A percentile compares a stretch with the other conserved stretches of the same genome.
Evolutionary conservation across 306 rosid genomes (phyloP).

Genomic region (Canavalia ensiformis): DNA sequence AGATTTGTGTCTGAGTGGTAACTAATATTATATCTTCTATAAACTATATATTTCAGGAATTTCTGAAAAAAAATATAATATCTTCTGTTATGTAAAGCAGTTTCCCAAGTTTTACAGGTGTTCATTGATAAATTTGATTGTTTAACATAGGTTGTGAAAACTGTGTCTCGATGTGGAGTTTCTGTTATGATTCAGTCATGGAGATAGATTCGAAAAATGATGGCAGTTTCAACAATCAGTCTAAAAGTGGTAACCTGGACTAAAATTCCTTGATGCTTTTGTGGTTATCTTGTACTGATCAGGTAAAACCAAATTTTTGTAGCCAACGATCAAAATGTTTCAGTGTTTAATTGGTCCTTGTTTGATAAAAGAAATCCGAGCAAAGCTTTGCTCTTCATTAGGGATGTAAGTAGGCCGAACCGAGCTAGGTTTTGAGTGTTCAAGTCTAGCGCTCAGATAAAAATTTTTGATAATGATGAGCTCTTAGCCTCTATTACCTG

Average conservation of each 20-base stretch:
- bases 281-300: constrained; percentile 22
- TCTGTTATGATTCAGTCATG: constrained; percentile 62
- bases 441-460: no score
- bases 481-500: no score
- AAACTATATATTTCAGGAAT: constrained; percentile 23
- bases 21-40: background rate
- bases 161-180: constrained; percentile 91
- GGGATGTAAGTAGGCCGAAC: no score
- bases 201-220: constrained; percentile 47
- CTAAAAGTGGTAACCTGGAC: constrained; percentile 48
- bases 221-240: constrained; percentile 45
- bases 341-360: constrained; percentile 20
- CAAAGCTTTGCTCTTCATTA: constrained; percentile 7
- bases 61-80: background rate
- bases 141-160: constrained; percentile 74
- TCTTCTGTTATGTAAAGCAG: background rate
- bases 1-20: constrained; percentile 78
- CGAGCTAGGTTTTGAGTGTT: no score
- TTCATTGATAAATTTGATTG: constrained; percentile 26
- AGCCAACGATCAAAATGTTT: constrained; percentile 30
- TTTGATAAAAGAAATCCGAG: background rate
- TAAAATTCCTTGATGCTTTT: constrained; percentile 43
- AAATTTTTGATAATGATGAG: no score
- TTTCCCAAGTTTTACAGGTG: constrained; percentile 10
- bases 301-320: constrained; percentile 22